These are phyloP conservation scores for Raffaelea arxii DNA, from an alignment of 2,329 filamentous ascomycete species.

Conservation along the genomic window DNA sequence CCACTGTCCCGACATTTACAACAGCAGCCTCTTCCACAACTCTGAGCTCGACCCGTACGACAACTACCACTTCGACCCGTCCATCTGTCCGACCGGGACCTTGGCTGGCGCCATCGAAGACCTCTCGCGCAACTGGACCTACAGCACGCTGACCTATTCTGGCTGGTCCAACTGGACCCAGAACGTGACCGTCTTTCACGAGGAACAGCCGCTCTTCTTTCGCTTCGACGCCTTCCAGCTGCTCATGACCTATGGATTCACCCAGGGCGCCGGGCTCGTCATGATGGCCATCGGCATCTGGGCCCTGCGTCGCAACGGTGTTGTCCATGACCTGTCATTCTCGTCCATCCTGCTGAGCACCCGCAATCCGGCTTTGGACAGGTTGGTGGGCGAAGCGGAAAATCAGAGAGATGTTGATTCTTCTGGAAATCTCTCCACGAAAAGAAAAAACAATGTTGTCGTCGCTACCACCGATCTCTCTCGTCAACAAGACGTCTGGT, in stretches of 20 bases:
- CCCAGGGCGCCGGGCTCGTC: constrained; percentile 42
- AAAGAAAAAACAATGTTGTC: no score
- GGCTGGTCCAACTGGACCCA: background rate
- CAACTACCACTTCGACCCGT: background rate
- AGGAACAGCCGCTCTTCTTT: constrained; percentile 3
- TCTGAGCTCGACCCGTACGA: background rate
- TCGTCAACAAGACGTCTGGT: no score
- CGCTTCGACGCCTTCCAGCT: constrained; percentile 28
- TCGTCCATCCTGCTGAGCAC: constrained; percentile 6
- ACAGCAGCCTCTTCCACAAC: background rate
- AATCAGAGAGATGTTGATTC: background rate
- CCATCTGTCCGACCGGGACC: constrained; percentile 5
- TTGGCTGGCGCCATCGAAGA: constrained; percentile 10
- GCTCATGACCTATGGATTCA: constrained; percentile 64
- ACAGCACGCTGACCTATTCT: constrained; percentile 6
- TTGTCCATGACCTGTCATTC: constrained; percentile 6
- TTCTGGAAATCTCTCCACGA: no score
- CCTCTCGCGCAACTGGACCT: constrained; percentile 10
- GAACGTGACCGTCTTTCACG: background rate
- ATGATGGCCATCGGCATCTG: constrained; percentile 16
- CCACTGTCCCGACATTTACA: constrained; percentile 8
- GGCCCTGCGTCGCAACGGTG: constrained; percentile 28
- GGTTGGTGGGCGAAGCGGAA: background rate
- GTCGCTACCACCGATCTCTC: no score
- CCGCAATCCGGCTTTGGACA: constrained; percentile 2